Base-by-base conservation (phyloP, 352 stramenopile genomes). In the Phytophthora cryptogea region DNA sequence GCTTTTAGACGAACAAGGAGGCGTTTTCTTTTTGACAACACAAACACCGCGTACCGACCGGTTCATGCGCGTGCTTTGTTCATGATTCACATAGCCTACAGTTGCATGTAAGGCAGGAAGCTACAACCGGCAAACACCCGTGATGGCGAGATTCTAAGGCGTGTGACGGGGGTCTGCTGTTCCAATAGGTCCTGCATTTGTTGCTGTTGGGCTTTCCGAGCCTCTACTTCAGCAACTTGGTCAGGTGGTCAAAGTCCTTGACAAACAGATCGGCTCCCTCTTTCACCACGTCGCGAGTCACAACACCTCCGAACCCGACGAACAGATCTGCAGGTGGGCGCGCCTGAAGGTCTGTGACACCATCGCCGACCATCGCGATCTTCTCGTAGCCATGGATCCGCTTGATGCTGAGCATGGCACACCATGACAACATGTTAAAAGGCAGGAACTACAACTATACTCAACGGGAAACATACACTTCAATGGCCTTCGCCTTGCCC, bases 311-410 rank as follows among this genome's bases (percentile, higher is more conserved):
- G 72, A 98, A 99, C 41, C 97, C 97, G 59, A 99, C 95, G 68
- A 99, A 99, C 8, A 97, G 83, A 54, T 98, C 80, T 1, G 97
- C 97, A 8, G 97, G 97, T 37, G 97, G 97, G 31, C 97, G 97
- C 14, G 97, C 97, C 76, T 99, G 93, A 69, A 98, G 75, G 81
- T 99, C 97, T 2, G 97, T 99, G 10, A 97, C 97, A 28, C 97
- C 97, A 74, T 99, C 97, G 35, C 97, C 97, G n/a, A 99, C 82
- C 97, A 99, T 99, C 8, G 98, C 87, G 41, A 99, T 94, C 11
- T 83, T 93, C n/a, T 96, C 66, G 77, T 98, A 98, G 45, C 88
- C 88, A 49, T 93, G 78, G 49, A 83, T 88, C 35, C 92, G 80
- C 72, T 97, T 98, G 53, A 99, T 97, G 17, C 70, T 80, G 61